phyloP scores from a whole-genome alignment of 2,329 filamentous ascomycete genomes.

The Epichloe coenophiala region DNA sequence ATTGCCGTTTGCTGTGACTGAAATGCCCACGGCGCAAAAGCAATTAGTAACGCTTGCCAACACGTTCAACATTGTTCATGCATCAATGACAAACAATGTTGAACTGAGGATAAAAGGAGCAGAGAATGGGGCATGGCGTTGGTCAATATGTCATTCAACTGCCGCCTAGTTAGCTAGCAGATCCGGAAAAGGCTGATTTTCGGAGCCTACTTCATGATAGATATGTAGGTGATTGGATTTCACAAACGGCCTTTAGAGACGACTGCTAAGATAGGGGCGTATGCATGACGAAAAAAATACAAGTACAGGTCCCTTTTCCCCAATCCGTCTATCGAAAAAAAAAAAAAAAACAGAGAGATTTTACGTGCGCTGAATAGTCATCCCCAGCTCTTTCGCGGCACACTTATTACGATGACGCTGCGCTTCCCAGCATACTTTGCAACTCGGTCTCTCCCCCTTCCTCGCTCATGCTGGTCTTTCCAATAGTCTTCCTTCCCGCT shows the following conservation, averaged over 20 bases:
- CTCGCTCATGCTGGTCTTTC: not conserved
- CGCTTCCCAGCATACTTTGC: slow-evolving; percentile 3
- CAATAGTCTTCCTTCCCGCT: not conserved
- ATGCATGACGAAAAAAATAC: slow-evolving; percentile 26
- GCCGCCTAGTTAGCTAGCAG: no score
- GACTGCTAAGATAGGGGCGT: slow-evolving; percentile 17
- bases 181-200: no score
- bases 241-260: slow-evolving; percentile 14
- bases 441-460: not conserved
- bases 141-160: no score
- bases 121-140: no score
- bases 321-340: slow-evolving; percentile 22
- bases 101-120: no score
- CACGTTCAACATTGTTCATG: no score
- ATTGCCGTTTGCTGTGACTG: no score
- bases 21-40: no score
- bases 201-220: not conserved
- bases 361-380: slow-evolving; percentile 3
- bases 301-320: slow-evolving; percentile 26
- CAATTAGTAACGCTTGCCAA: no score
- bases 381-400: slow-evolving; percentile 9
- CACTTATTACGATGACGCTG: slow-evolving; percentile 4
- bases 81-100: no score
- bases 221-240: not conserved
- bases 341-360: slow-evolving; percentile 11